Evolutionary conservation across 306 rosid genomes (phyloP), one percentile per base, ranked within the genome.

Genomic region (Chamaecrista fasciculata): DNA sequence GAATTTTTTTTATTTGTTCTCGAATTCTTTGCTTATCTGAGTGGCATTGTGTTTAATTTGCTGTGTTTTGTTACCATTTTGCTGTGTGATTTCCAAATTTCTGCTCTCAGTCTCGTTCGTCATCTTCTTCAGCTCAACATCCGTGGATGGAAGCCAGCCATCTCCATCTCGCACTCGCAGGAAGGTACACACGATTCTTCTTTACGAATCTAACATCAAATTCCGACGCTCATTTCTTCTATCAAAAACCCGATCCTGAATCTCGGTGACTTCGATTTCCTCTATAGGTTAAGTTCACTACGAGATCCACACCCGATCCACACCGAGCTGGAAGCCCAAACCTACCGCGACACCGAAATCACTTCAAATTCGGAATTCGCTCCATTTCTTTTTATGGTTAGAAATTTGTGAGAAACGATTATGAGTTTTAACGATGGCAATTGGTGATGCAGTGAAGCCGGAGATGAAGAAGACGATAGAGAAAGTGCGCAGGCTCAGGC

Each of bases 221-320:
- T 66, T 26, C 43, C 34, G 9, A n/a, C 44, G 11, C 19, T 50
- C 10, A 11, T 37, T 2, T 42, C 29, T 8, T n/a, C 15, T 7
- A 62, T 67, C 3, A 9, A 5, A 36, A 46, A 11, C 28, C 8
- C 2, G 31, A 46, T 52, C 43, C 6, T 1, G 8, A 31, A 6
- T 50, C 46, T 16, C 3, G 6, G 11, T 29, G 39, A 34, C 34
- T 28, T 20, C 37, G 28, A 37, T 34, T 75, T 25, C 48, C 3
- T 71, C 5, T 56, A 28, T 85, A 85, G 95, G 21, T 24, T 1
- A 89, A 72, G 76, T 92, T 75, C 74, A 4, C 66, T 7, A 96
- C 98, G 33, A 88, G 53, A 78, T 47, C 80, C 43, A n/a, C n/a
- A n/a, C n/a, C n/a, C n/a, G n/a, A n/a, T n/a, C n/a, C n/a, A 50